These are phyloP conservation scores for Trichoderma harzianum DNA, from an alignment of 2,329 filamentous ascomycete genomes.

Conservation along the genomic window DNA sequence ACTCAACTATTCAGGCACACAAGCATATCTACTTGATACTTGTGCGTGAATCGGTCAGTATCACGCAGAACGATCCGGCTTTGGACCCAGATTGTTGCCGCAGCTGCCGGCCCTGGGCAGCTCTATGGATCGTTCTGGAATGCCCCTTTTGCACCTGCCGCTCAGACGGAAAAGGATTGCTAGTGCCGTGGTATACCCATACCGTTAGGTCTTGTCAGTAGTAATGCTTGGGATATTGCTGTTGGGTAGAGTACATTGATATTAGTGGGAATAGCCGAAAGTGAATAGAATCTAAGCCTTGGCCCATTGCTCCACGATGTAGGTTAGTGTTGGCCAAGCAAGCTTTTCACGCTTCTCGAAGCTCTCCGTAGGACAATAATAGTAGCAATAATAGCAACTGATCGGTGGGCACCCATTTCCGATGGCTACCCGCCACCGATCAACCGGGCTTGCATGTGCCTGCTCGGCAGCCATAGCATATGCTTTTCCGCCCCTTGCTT, in stretches of 20 bases:
- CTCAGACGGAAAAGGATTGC: neutral
- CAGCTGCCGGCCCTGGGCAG: neutral
- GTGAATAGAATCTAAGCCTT: neutral
- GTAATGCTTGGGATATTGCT: neutral
- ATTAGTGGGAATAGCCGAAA: conserved; percentile 8
- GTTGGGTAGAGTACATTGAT: neutral
- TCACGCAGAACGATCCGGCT: neutral
- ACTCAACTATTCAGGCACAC: neutral
- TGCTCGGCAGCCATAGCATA: neutral
- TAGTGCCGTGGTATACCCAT: neutral
- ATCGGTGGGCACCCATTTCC: neutral
- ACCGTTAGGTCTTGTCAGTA: neutral
- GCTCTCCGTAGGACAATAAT: neutral
- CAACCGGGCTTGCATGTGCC: neutral
- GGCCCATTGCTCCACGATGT: neutral
- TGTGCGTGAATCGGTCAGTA: neutral
- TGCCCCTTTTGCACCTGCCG: neutral
- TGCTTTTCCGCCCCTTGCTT: neutral
- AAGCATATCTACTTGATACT: neutral
- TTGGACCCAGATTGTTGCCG: neutral
- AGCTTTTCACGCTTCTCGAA: neutral
- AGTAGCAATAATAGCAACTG: neutral
- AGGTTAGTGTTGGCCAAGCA: neutral
- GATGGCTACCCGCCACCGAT: neutral
- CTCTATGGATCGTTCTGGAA: conserved; percentile 8